These are phyloP conservation scores for Populus ilicifolia DNA, from an alignment of 345 rosid genomes.

Conservation along the genomic window DNA sequence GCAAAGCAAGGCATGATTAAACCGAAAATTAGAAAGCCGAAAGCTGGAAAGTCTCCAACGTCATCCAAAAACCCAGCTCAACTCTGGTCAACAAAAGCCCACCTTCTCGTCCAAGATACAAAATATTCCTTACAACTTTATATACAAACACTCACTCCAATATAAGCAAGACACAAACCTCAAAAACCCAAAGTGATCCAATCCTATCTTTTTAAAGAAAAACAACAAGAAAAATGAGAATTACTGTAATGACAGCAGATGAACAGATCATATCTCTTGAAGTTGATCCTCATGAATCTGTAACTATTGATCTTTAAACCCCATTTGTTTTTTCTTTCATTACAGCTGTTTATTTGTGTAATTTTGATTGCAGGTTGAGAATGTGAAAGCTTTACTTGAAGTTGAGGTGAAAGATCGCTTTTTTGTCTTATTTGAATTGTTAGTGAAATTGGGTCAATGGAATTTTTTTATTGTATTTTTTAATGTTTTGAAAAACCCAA, in stretches of 20 bases:
- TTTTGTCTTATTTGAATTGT: not conserved
- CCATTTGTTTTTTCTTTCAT: constrained; percentile 18
- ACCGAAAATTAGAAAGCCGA: not conserved
- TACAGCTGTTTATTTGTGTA: not conserved
- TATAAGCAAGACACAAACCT: not conserved
- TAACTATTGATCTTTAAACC: constrained; percentile 23
- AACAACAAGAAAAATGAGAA: constrained; percentile 47
- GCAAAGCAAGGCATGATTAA: no score
- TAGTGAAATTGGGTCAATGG: not conserved
- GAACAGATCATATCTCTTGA: constrained; percentile 79
- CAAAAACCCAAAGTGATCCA: not conserved
- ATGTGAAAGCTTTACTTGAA: constrained; percentile 92
- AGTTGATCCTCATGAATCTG: constrained; percentile 86
- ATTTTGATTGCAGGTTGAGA: constrained; percentile 58
- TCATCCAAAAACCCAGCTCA: not conserved
- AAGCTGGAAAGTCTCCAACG: no score
- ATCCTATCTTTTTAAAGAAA: not conserved
- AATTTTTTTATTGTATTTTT: not conserved
- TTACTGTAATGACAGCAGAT: constrained; percentile 86
- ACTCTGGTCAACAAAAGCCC: not conserved
- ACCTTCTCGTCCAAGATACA: not conserved
- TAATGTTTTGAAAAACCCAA: not conserved
- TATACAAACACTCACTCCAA: not conserved
- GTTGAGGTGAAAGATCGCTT: constrained; percentile 63
- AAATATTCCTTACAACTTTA: not conserved